Conservation (phyloP, 106 monocot genomes). For the Chionographis japonica region DNA sequence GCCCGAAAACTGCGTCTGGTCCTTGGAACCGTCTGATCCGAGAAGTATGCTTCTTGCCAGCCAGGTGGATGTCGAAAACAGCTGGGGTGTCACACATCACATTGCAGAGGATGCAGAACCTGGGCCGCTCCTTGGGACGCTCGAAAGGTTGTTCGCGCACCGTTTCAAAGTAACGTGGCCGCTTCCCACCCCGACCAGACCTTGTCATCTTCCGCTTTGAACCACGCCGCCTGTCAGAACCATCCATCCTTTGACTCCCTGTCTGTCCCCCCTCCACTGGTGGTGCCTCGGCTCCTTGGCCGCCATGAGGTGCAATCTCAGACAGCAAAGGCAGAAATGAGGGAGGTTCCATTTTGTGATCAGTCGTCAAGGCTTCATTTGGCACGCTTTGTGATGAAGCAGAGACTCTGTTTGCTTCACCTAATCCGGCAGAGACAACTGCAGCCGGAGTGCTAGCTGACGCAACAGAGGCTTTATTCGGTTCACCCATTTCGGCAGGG, state of each 20-base stretch:
- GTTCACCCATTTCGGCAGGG: background rate
- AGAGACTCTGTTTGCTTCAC: slow-evolving; percentile 5
- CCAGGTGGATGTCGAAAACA: slow-evolving; percentile 52
- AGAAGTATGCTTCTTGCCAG: slow-evolving; percentile 60
- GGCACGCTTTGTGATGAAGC: background rate
- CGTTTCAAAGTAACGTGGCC: slow-evolving; percentile 16
- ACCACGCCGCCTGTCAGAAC: slow-evolving; percentile 11
- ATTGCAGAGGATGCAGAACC: slow-evolving; percentile 62
- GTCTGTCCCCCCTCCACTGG: background rate
- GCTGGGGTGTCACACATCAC: slow-evolving; percentile 44
- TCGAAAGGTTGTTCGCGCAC: slow-evolving; percentile 4
- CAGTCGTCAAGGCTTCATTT: background rate
- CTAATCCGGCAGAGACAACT: background rate
- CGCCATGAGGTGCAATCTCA: background rate
- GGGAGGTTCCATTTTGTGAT: slow-evolving; percentile 3
- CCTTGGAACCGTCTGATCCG: slow-evolving; percentile 42
- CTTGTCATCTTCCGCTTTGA: slow-evolving; percentile 22
- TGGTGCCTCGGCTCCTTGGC: background rate
- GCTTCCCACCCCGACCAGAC: slow-evolving; percentile 32
- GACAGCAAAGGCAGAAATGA: background rate
- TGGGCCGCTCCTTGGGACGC: slow-evolving; percentile 27
- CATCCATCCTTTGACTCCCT: slow-evolving; percentile 14
- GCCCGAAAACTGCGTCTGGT: slow-evolving; percentile 35
- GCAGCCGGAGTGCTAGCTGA: background rate
- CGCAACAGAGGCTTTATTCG: background rate